Conservation (phyloP, 805 yeast species). For the Starmerella cellae region DNA sequence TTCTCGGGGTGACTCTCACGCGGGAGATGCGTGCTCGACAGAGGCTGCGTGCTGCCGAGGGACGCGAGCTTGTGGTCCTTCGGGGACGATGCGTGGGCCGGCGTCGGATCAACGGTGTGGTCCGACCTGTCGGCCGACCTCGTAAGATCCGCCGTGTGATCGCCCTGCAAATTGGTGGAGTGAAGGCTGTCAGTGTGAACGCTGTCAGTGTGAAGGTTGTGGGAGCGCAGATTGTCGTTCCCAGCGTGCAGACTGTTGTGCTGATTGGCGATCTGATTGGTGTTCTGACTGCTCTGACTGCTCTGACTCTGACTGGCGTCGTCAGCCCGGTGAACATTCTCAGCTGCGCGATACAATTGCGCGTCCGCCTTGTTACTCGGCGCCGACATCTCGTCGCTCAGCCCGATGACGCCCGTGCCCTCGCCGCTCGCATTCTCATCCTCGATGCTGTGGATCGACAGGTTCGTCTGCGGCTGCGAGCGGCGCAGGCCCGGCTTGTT, state of each 20-base stretch:
- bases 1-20: not conserved
- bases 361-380: not conserved
- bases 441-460: constrained; percentile 6
- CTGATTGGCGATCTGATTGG: not conserved
- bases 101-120: not conserved
- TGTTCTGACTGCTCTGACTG: not conserved
- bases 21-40: not conserved
- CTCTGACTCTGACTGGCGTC: not conserved
- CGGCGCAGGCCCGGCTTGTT: constrained; percentile 9
- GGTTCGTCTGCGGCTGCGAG: constrained; percentile 19
- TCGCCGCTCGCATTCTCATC: not conserved
- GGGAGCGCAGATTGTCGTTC: not conserved
- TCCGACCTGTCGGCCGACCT: not conserved
- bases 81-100: not conserved
- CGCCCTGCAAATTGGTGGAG: not conserved
- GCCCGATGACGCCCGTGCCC: constrained; percentile 8
- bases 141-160: not conserved
- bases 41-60: not conserved
- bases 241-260: not conserved
- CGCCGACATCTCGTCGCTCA: constrained; percentile 5
- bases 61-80: not conserved
- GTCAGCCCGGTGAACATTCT: constrained; percentile 12
- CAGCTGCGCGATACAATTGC: constrained; percentile 3
- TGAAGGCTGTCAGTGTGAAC: not conserved
- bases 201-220: not conserved